These are phyloP conservation scores for Schwanniomyces occidentalis DNA, from an alignment of 805 yeast species.

Conservation along the genomic window DNA sequence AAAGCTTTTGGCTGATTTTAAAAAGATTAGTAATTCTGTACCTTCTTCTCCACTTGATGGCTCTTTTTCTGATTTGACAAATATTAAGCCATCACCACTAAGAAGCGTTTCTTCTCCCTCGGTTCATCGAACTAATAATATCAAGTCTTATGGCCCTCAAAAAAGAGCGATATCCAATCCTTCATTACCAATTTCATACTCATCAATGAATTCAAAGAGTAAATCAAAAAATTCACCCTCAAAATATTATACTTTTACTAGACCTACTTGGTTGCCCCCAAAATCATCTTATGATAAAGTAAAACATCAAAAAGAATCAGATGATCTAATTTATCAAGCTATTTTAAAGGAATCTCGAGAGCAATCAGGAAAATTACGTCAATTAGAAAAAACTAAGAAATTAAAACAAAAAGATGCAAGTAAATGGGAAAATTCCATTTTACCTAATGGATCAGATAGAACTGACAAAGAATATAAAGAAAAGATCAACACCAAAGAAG, in stretches of 20 bases:
- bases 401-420: slow-evolving; percentile 36
- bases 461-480: neutral
- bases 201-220: neutral
- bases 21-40: slow-evolving; percentile 10
- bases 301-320: slow-evolving; percentile 56
- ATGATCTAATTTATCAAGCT: slow-evolving; percentile 43
- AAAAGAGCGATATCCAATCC: slow-evolving; percentile 6
- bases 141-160: neutral
- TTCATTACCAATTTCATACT: slow-evolving; percentile 1
- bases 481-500: slow-evolving; percentile 4
- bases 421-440: slow-evolving; percentile 18
- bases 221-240: neutral
- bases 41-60: slow-evolving; percentile 3
- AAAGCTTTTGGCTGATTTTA: slow-evolving; percentile 21
- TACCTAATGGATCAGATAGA: slow-evolving; percentile 8
- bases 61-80: slow-evolving; percentile 2
- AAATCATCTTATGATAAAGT: slow-evolving; percentile 52
- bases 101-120: slow-evolving; percentile 1
- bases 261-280: slow-evolving; percentile 70
- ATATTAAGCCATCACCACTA: neutral
- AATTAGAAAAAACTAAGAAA: slow-evolving; percentile 30
- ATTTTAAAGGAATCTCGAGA: slow-evolving; percentile 37
- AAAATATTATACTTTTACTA: slow-evolving; percentile 44
- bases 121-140: too few relatives aligned
- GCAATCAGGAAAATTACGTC: slow-evolving; percentile 27